Conservation (phyloP, 306 rosid genomes). For the Citrullus amarus region DNA sequence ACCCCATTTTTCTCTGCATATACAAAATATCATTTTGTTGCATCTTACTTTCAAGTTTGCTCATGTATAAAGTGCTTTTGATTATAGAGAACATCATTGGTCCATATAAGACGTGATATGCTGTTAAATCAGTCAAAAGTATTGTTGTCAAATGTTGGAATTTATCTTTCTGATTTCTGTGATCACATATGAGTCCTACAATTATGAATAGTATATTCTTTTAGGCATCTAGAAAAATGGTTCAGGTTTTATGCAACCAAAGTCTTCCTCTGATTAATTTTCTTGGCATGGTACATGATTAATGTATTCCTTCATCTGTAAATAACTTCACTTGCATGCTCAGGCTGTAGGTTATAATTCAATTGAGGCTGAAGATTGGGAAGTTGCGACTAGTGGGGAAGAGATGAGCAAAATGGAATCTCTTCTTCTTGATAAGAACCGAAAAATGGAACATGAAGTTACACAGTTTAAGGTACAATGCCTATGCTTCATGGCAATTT, state of each 20-base stretch:
- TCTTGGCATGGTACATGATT: neutral
- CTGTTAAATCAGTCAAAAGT: neutral
- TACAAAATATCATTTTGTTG: too few relatives aligned
- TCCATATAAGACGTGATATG: too few relatives aligned
- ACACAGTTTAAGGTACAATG: constrained; percentile 76
- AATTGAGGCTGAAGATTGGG: constrained; percentile 99
- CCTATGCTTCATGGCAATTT: neutral
- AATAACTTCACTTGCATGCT: constrained; percentile 4
- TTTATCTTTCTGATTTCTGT: neutral
- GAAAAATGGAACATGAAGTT: constrained; percentile 91
- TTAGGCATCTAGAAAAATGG: neutral
- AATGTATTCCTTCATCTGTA: neutral
- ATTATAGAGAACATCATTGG: too few relatives aligned
- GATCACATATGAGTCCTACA: neutral
- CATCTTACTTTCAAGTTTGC: too few relatives aligned
- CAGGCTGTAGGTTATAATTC: constrained; percentile 98
- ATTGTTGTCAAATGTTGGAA: neutral
- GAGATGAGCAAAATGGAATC: constrained; percentile 99
- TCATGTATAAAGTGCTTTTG: too few relatives aligned
- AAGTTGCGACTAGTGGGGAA: constrained; percentile 88
- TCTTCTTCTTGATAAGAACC: constrained; percentile 97
- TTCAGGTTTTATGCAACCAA: neutral
- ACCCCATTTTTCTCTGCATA: too few relatives aligned
- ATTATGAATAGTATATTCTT: neutral
- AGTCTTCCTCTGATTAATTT: neutral